Evolutionary conservation across 441 rosid species (phyloP), one percentile per base, ranked within the genome.

Genomic region (Croton laevigatus): DNA sequence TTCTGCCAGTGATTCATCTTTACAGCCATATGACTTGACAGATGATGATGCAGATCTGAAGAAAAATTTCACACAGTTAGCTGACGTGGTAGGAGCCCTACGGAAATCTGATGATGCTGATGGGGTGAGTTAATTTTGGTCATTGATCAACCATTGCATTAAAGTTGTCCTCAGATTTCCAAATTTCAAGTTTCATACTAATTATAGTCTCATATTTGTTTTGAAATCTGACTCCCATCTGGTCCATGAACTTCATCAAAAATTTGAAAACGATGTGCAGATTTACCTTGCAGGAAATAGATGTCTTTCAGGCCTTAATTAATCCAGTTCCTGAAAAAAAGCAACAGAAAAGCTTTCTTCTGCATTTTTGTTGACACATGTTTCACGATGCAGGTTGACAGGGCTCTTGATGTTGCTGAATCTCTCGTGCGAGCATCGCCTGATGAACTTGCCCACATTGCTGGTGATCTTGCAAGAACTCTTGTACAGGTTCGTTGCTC

Each of bases 361-460:
- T 65, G 42, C 32, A 45, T 46, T 6, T 65, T 71, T 65, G 48
- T 46, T 49, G 23, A 48, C 22, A 2, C 13, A 36, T 58, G 20
- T 27, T 66, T 40, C 57, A 48, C 60, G 5, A 74, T 81, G 71
- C 91, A 95, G 99, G 88, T 89, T 76, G 97, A 93, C 78, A 88
- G 82, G 78, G 99, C 98, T 70, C 85, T 95, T 75, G 86, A 81
- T 81, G 91, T 81, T 72, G 90, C 87, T 65, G 99, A 95, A 81
- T 85, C 86, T 72, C 98, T 95, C 82, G 88, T 95, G 61, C 89
- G 96, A 77, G 96, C 97, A 76, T 86, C 98, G 60, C 97, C 99
- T 55, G 98, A 91, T 82, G 99, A 95, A 78, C 89, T 95, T 72
- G 81, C 79, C 37, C 93, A 87, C 65, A 51, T 93, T 74, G 95